These are phyloP conservation scores for Piper longum DNA, from an alignment of 164 flowering plant species.

Conservation along the genomic window DNA sequence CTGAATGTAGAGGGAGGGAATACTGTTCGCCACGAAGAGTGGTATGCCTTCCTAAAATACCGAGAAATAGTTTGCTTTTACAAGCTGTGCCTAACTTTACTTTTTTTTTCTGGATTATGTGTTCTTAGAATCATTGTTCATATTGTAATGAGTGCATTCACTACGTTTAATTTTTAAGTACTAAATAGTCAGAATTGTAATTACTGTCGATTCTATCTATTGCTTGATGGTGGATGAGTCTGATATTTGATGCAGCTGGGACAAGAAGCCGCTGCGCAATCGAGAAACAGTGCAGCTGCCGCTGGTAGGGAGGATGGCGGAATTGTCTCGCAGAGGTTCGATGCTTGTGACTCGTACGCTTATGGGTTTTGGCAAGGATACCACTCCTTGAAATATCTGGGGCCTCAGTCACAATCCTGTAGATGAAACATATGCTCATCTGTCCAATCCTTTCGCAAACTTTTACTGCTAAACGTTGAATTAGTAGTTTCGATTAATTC, in stretches of 20 bases:
- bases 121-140: too few relatives aligned
- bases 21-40: constrained; percentile 71
- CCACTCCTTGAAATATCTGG: constrained; percentile 13
- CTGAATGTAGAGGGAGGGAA: constrained; percentile 50
- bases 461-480: too few relatives aligned
- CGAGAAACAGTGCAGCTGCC: constrained; percentile 56
- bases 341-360: constrained; percentile 65
- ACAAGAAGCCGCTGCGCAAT: constrained; percentile 65
- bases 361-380: constrained; percentile 87
- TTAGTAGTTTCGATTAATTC: too few relatives aligned
- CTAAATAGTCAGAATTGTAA: too few relatives aligned
- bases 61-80: not conserved
- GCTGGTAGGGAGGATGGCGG: constrained; percentile 39
- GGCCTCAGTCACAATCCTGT: too few relatives aligned
- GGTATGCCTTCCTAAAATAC: constrained; percentile 24
- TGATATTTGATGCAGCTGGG: constrained; percentile 42
- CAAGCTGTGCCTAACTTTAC: not conserved
- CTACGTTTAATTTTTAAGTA: too few relatives aligned
- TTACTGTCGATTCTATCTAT: not conserved
- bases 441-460: too few relatives aligned
- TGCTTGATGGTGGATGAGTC: too few relatives aligned
- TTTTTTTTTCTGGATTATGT: not conserved
- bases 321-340: constrained; percentile 44
- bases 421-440: too few relatives aligned
- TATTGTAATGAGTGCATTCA: too few relatives aligned